phyloP scores from a whole-genome alignment of 306 rosid genomes.

The Cucumis sativus region Cucumber_9930_V3 NC_026659.2:21097001-21097500 shows the following conservation, averaged over 20 bases:
- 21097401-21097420: constrained; percentile 95
- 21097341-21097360: constrained; percentile 87
- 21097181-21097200: constrained; percentile 85
- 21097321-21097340: not conserved
- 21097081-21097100: constrained; percentile 62
- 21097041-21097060: constrained; percentile 79
- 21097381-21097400: constrained; percentile 74
- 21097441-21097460: not conserved
- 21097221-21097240: constrained; percentile 91
- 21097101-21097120: constrained; percentile 69
- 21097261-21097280: constrained; percentile 83
- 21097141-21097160: constrained; percentile 95
- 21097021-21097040: constrained; percentile 89
- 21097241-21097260: constrained; percentile 97
- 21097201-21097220: constrained; percentile 59
- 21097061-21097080: constrained; percentile 63
- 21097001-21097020: constrained; percentile 64
- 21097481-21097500: too few relatives aligned
- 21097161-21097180: constrained; percentile 86
- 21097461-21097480: too few relatives aligned
- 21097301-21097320: not conserved
- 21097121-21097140: constrained; percentile 90
- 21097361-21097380: constrained; percentile 86
- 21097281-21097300: constrained; percentile 37
- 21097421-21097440: not conserved